Percentiles rank a stretch among this genome's conserved stretches.
phyloP scores from a whole-genome alignment of 1,284 basidiomycete genomes.

The Moesziomyces parantarcticus region DNA sequence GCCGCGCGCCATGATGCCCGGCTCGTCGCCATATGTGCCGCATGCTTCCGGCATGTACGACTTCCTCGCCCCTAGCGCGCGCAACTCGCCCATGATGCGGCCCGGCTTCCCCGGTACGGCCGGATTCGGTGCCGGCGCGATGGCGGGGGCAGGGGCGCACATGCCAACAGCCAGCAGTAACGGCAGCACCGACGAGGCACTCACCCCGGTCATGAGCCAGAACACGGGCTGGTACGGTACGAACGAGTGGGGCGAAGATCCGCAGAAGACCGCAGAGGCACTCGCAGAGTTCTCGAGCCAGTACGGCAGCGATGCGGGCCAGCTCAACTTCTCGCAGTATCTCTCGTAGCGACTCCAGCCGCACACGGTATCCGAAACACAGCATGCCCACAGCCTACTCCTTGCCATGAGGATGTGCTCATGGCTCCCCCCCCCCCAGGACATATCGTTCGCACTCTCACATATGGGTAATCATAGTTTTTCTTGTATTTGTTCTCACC shows the following conservation, averaged over 20 bases:
- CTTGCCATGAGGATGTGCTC: neutral
- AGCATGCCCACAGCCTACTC: too few species aligned
- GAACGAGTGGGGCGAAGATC: constrained; percentile 50
- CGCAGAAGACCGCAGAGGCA: constrained; percentile 49
- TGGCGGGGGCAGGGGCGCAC: neutral
- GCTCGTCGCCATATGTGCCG: constrained; percentile 38
- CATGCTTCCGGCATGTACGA: constrained; percentile 50
- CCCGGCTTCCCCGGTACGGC: constrained; percentile 9
- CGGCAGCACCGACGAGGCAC: constrained; percentile 45
- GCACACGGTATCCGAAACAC: neutral
- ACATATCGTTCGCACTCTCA: neutral
- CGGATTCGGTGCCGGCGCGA: neutral
- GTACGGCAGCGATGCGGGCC: constrained; percentile 24
- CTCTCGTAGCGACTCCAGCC: too few species aligned
- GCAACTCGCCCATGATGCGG: constrained; percentile 44
- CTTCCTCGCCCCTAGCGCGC: constrained; percentile 43
- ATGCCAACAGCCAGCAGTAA: constrained; percentile 44
- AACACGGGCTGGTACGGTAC: constrained; percentile 40
- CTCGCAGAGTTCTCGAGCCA: constrained; percentile 45
- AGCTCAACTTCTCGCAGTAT: constrained; percentile 40
- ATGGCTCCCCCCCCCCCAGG: neutral
- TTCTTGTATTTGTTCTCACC: constrained; percentile 7
- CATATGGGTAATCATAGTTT: constrained; percentile 1
- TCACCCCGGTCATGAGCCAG: constrained; percentile 47
- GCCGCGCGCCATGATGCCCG: constrained; percentile 26